These are phyloP conservation scores for Priceomyces melissophilus DNA, from an alignment of 805 yeast genomes.

Conservation along the genomic window DNA sequence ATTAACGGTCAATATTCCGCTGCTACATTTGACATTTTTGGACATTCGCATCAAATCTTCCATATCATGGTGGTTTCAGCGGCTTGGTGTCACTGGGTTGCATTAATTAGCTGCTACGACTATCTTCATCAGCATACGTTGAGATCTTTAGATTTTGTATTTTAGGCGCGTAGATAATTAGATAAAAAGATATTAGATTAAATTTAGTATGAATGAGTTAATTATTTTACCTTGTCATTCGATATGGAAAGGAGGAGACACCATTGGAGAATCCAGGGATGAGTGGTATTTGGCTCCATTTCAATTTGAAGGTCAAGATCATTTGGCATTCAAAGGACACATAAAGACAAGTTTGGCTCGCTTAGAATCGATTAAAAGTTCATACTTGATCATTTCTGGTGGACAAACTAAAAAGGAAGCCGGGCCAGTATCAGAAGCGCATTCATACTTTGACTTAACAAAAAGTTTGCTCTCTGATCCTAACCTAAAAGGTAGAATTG, in stretches of 20 bases:
- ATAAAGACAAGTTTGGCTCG: constrained; percentile 42
- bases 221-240: constrained; percentile 52
- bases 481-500: constrained; percentile 23
- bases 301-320: constrained; percentile 69
- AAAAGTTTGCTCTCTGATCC: constrained; percentile 17
- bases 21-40: constrained; percentile 57
- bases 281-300: constrained; percentile 72
- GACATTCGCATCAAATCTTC: constrained; percentile 84
- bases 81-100: constrained; percentile 69
- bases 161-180: not conserved
- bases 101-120: constrained; percentile 54
- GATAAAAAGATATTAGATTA: not conserved
- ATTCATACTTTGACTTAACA: constrained; percentile 51
- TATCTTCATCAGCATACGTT: constrained; percentile 35
- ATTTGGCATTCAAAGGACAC: constrained; percentile 61
- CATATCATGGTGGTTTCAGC: constrained; percentile 77
- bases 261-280: constrained; percentile 42
- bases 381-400: constrained; percentile 54
- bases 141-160: not conserved
- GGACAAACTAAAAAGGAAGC: constrained; percentile 64
- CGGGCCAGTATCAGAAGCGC: constrained; percentile 58
- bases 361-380: constrained; percentile 24
- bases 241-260: constrained; percentile 47
- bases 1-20: constrained; percentile 10
- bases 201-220: constrained; percentile 12